Base-by-base conservation (phyloP, 1,284 basidiomycete genomes). In the Lentinus polychrous region DNA sequence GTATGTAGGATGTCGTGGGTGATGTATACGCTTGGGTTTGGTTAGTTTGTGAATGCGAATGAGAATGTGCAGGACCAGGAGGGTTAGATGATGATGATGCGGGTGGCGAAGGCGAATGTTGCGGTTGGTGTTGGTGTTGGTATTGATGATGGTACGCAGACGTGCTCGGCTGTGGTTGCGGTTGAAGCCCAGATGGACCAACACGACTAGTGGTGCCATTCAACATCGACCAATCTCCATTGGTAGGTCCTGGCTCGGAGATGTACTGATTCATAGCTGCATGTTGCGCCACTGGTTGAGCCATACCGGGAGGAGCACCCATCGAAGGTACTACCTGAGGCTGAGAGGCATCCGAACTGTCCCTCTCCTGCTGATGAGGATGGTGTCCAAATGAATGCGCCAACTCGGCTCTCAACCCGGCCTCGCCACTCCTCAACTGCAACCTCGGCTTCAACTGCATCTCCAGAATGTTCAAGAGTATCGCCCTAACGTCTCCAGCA, bases 401-500 rank as follows among this genome's bases (percentile, higher is more conserved):
- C 27, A 27, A 27, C n/a, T 12, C 10, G 2, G 44, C 22, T 22
- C 35, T 47, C 36, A 35, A 43, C 43, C 54, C 59, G 35, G 57
- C 54, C 49, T 62, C 60, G 31, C 58, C 59, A 12, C 55, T 54
- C 24, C 64, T 61, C 27, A 61, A 53, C 24, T 58, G 53, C 8
- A 66, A 54, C 23, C 66, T 54, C 1, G 64, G 58, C 37, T 59
- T 58, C 34, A 67, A 58, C 45, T 66, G 64, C 41, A 60, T 55
- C n/a, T 66, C 58, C 11, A 67, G 55, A 20, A 67, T 58, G 43
- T 60, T 61, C 24, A 60, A 55, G 17, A 67, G 54, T 42, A 78
- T 78, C 24, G 68, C 68, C 14, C 68, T 71, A 46, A 78, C 71
- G 56, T 73, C 70, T 36, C 66, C 67, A 3, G 76, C 76, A 48